phyloP scores from a whole-genome alignment of 441 rosid species.

The Euphorbia schlechtendalii region DNA sequence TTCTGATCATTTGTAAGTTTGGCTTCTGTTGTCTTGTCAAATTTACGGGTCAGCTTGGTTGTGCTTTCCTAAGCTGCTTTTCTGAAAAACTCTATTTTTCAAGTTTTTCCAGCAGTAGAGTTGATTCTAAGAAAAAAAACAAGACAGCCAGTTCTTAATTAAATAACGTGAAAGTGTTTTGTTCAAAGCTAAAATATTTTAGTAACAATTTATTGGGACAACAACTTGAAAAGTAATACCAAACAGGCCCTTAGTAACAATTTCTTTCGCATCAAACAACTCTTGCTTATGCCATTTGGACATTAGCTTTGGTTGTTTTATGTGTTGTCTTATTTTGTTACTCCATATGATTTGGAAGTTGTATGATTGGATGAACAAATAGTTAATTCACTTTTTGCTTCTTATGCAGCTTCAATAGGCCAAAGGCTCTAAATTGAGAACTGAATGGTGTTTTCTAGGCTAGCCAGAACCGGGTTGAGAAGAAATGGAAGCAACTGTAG shows the following conservation, averaged over 20 bases:
- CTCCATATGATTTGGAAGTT: conserved; percentile 21
- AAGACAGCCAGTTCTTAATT: too few species aligned
- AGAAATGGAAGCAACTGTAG: conserved; percentile 37
- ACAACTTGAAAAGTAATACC: too few species aligned
- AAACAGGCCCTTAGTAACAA: conserved; percentile 30
- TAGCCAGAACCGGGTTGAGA: conserved; percentile 40
- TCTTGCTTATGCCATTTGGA: conserved; percentile 2
- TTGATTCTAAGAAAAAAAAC: too few species aligned
- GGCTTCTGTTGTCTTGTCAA: conserved; percentile 24
- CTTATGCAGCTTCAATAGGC: conserved; percentile 20
- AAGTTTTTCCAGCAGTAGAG: too few species aligned
- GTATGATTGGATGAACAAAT: conserved; percentile 9
- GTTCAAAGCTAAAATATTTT: too few species aligned
- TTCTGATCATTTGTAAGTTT: conserved; percentile 8
- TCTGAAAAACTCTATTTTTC: too few species aligned
- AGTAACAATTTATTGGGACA: too few species aligned
- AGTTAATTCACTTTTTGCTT: conserved; percentile 14
- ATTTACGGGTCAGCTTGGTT: too few species aligned
- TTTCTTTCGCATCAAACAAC: conserved; percentile 5
- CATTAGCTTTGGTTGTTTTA: conserved; percentile 9
- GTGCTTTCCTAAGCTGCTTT: too few species aligned
- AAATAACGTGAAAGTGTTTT: too few species aligned
- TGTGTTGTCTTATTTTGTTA: conserved; percentile 10
- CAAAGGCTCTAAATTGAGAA: neutral
- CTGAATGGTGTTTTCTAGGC: conserved; percentile 49